Conservation (phyloP, 2,329 filamentous ascomycete genomes). For the Chaetomiaceae sp. region DNA sequence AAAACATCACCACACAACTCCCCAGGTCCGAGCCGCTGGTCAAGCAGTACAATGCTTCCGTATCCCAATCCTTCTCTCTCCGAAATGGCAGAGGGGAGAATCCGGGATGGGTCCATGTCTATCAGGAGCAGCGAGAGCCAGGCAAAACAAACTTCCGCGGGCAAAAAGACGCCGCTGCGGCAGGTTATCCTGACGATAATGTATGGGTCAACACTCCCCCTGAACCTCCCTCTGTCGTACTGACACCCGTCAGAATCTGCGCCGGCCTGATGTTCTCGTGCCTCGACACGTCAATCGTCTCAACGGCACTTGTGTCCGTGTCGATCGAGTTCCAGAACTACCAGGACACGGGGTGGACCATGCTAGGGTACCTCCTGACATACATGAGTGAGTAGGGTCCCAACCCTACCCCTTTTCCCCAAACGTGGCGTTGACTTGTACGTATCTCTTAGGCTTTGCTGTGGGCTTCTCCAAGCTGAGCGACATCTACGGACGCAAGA, state of each 20-base stretch:
- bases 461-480: conserved; percentile 56
- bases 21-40: too few relatives aligned
- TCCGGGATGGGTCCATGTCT: neutral
- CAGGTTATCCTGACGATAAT: conserved; percentile 21
- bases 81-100: conserved; percentile 13
- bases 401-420: neutral
- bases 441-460: conserved; percentile 43
- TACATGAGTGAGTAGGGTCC: conserved; percentile 48
- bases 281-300: conserved; percentile 55
- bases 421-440: neutral
- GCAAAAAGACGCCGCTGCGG: conserved; percentile 9
- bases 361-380: conserved; percentile 52
- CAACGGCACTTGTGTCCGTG: conserved; percentile 54
- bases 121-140: conserved; percentile 1
- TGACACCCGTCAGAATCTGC: conserved; percentile 39
- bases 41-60: conserved; percentile 13
- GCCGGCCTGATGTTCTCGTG: conserved; percentile 53
- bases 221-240: neutral
- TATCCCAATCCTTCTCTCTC: conserved; percentile 24
- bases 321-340: conserved; percentile 49
- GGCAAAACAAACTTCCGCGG: neutral
- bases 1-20: too few relatives aligned
- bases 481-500: conserved; percentile 54
- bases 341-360: conserved; percentile 50
- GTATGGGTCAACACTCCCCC: conserved; percentile 1